Base-by-base conservation (phyloP, 495 filamentous ascomycete genomes). In the Annulohypoxylon maeteangense region DNA sequence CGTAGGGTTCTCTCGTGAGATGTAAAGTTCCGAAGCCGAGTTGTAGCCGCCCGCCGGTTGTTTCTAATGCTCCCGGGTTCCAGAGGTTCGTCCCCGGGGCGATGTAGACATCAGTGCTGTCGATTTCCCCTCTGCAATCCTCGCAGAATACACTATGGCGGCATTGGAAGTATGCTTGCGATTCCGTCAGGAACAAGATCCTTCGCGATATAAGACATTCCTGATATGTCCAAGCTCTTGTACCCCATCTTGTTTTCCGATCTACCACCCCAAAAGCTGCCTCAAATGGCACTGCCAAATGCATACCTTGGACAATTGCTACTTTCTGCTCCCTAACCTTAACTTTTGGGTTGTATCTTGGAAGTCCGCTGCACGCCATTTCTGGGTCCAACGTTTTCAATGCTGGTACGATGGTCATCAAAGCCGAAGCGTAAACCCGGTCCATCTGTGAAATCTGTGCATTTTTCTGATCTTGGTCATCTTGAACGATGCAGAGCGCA, bases 121-220 rank as follows among this genome's bases (percentile, higher is more conserved):
- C 22, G 1, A 48, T 48, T 48, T 48, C 45, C 7, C 45, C 45
- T 25, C 22, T 25, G 42, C 80, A 80, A 0, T 61, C 62, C 1
- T 42, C 57, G 25, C 78, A 80, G 42, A 75, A 76, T 23, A 71
- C 62, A 44, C 78, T 78, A 47, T 80, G 79, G 55, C 80, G 59
- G 42, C 59, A 62, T n/a, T 51, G 45, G n/a, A 50, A 62, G 59
- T 62, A 51, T 10, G 18, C 59, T 62, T 62, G 59, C 4, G 40
- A 47, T 25, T 32, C 40, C 0, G 59, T 62, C 6, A 62, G 8
- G 14, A 62, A 51, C 1, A 62, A 7, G 31, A 51, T 51, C 11
- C 59, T 50, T 32, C 42, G 29, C 10, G 59, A 50, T 42, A 62
- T 8, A 7, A 51, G 59, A 4, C 18, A 36, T 20, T 62, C 59